Base-by-base conservation (phyloP, 2,329 filamentous ascomycete genomes). In the Cordyceps farinosa region DNA sequence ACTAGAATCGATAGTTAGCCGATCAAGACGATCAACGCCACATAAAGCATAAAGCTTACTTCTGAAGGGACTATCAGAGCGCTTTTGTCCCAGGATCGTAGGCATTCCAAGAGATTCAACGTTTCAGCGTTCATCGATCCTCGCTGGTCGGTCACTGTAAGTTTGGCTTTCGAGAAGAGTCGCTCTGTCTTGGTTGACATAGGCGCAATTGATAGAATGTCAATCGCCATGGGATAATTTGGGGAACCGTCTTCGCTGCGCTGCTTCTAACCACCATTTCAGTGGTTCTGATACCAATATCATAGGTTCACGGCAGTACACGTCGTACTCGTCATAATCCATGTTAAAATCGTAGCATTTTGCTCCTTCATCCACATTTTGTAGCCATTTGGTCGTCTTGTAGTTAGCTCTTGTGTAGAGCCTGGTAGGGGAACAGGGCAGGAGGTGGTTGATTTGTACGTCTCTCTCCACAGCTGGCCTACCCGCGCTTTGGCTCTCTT, bases 321-420 rank as follows among this genome's bases (percentile, higher is more conserved):
- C 61, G 27, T 63, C 48, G n/a, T 63, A 63, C 27, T 63, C 54
- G 30, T 63, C 36, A 45, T 64, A 47, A 30, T 64, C 55, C 29
- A 59, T 64, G 30, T 54, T 60, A 60, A 42, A 54, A 60, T 60
- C 15, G 40, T 61, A 15, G 56, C 48, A 32, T 64, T 60, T 38
- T 64, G 42, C 51, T 64, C 56, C 11, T 61, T 64, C n/a, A 64
- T 64, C 62, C 40, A 64, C 34, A 29, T 61, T 51, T 61, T 64
- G 29, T 64, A 64, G 30, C 56, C 30, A 34, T 61, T 61, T 42
- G n/a, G 48, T 40, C 62, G 56, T 63, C 55, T 57, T 17, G 30
- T 8, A 5, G n/a, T 5, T 47, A 27, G 40, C 38, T 58, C 54
- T 22, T 47, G 15, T 32, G 27, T 38, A 5, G 5, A 10, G 30